Evolutionary conservation across 2,329 filamentous ascomycete species (phyloP), one percentile per base, ranked within the genome.

Genomic region (Paraphaeosphaeria sporulosa): DNA sequence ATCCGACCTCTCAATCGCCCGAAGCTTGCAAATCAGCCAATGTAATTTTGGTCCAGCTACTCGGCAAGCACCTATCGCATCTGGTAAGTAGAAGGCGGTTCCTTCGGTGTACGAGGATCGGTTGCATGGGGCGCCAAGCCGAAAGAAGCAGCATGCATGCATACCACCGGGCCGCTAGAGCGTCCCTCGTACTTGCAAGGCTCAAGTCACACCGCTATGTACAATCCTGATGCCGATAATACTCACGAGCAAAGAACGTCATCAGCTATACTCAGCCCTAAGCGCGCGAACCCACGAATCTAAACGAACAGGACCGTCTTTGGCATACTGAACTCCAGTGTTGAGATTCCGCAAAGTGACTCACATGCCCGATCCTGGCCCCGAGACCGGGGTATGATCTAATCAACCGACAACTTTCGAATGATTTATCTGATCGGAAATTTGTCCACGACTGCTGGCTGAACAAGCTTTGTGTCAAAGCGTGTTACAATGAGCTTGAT

Each of bases 1-100:
- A 30, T 27, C 36, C 50, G 50, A 42, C 17, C 19, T 54, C 17
- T 25, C 27, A 46, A 54, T 54, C 51, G 51, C 50, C 13, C 38
- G 23, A 19, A 23, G 50, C 51, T 44, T 44, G n/a, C 12, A 46
- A 44, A 32, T 23, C n/a, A 54, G 51, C 51, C 51, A 34, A 46
- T 25, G 27, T 44, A 15, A 44, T 32, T 44, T 25, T 54, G 9
- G 7, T 21, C 38, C 36, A 34, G 38, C 40, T 44, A 32, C 9
- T 8, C 25, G 51, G 40, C 51, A 23, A 40, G 40, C 19, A 44
- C 25, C 8, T 13, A 13, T 54, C 25, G 40, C 23, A 15, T 44
- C 51, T 15, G 25, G 40, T 34, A 44, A 25, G 23, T 21, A 44
- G 21, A 27, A 34, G 43, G 40, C 51, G 27, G 40, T 23, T 43